Base-by-base conservation (phyloP, 352 stramenopile genomes). In the Globisporangium paddicum region DNA sequence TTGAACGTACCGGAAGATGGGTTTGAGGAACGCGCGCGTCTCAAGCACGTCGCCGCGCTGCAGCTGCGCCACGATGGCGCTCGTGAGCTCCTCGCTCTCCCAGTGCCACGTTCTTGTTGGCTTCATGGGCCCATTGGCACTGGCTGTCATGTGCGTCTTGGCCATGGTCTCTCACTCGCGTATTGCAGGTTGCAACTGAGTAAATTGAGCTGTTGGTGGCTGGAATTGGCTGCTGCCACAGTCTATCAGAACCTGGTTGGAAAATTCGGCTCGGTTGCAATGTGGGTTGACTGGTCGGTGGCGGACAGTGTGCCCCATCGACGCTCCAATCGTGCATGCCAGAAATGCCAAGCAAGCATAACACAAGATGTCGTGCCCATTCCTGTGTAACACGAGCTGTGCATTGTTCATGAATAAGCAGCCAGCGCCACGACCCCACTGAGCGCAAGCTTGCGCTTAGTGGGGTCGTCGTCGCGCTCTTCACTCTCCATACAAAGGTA, bases 11-110 rank as follows among this genome's bases (percentile, higher is more conserved):
- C 77, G 71, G 66, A 90, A 90, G 47, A 89, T 79, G 6, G 81
- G 81, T 37, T 70, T 69, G 26, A 90, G 71, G 57, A 90, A 87
- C 9, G 71, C 71, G 45, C 78, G 78, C 54, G 81, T 90, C 46
- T 89, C 81, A 57, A 71, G 72, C 35, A 11, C 25, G 37, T 69
- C 55, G 8, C 69, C 72, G 28, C 23, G 34, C 49, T 62, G 62
- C 35, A 82, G 64, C 53, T 67, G 61, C 11, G n/a, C n/a, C 28
- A 82, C 73, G 28, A 79, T 68, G 16, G 66, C 63, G 19, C 48
- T 23, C 46, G 73, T 82, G 48, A 72, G 52, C 8, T 77, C 70
- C 19, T 82, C 71, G 34, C 63, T 60, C 51, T 77, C 70, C 73
- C 73, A 82, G 8, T 21, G 32, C 61, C 65, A 76, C n/a, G n/a